Evolutionary conservation across 2,329 filamentous ascomycete genomes (phyloP).

Genomic region (Colletotrichum zoysiae): DNA sequence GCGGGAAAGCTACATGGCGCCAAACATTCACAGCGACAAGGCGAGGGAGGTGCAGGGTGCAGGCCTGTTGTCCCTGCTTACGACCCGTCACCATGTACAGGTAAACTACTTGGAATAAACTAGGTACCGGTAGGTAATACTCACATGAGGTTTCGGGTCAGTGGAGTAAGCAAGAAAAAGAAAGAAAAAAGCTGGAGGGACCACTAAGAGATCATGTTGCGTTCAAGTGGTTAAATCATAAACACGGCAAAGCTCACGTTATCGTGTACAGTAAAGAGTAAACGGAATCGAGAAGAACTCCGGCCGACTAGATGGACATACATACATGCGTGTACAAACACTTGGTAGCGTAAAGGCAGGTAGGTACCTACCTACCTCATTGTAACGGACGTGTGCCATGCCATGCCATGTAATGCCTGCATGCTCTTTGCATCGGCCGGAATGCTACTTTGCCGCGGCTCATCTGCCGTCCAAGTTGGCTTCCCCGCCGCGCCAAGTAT

Average conservation of each 20-base stretch:
- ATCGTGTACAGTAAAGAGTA: no score
- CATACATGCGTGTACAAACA: no score
- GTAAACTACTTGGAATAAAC: not conserved
- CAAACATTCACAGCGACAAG: no score
- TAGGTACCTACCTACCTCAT: no score
- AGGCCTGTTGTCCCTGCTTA: not conserved
- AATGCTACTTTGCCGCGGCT: conserved; percentile 17
- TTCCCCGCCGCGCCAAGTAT: not conserved
- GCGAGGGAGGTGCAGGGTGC: conserved; percentile 2
- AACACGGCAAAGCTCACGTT: not conserved
- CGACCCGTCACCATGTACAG: no score
- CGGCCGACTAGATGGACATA: not conserved
- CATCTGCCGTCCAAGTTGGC: not conserved
- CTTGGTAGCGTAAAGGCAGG: no score
- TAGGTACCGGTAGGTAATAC: no score
- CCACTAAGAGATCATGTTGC: no score
- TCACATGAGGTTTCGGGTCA: not conserved
- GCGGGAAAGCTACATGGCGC: not conserved
- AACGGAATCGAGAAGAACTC: conserved; percentile 2
- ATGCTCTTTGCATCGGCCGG: not conserved
- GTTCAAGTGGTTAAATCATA: not conserved
- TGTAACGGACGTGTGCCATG: not conserved
- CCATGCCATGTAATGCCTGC: no score
- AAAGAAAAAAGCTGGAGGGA: not conserved
- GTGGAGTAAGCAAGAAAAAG: not conserved